These are phyloP conservation scores for Vanilla planifolia DNA, from an alignment of 106 monocot genomes.

Conservation along the genomic window DNA sequence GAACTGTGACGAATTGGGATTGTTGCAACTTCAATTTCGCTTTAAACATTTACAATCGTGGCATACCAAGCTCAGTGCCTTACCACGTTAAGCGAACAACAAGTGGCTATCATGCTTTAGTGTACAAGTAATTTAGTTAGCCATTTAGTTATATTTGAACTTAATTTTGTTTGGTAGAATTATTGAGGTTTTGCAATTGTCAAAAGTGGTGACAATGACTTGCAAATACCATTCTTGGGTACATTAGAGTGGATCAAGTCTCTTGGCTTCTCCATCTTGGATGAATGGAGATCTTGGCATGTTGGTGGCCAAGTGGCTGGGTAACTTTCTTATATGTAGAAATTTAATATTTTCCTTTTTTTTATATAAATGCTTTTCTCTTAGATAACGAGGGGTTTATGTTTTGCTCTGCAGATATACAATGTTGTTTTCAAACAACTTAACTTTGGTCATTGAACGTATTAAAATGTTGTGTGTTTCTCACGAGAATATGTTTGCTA, in stretches of 20 bases:
- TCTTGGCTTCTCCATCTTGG: slow-evolving; percentile 9
- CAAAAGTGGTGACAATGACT: slow-evolving; percentile 15
- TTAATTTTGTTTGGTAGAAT: not conserved
- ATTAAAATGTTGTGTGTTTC: not conserved
- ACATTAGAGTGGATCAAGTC: slow-evolving; percentile 13
- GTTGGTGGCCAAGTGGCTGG: slow-evolving; percentile 38
- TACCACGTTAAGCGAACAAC: slow-evolving; percentile 13
- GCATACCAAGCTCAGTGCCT: not conserved
- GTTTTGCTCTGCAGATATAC: slow-evolving; percentile 1
- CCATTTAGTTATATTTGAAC: not conserved
- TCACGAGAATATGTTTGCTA: not conserved
- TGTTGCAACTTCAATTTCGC: not conserved
- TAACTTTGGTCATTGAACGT: slow-evolving; percentile 1
- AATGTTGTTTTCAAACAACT: slow-evolving; percentile 4
- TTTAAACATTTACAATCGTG: not conserved
- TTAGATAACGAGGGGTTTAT: not conserved
- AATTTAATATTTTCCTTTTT: no score
- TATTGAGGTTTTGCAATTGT: not conserved
- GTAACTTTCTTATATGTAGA: no score
- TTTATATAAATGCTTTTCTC: no score
- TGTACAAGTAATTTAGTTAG: slow-evolving; percentile 7
- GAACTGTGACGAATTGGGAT: not conserved
- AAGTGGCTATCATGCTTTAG: slow-evolving; percentile 13
- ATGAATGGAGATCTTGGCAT: slow-evolving; percentile 27
- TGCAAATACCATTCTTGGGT: slow-evolving; percentile 1